Evolutionary conservation across 345 rosid species (phyloP), one percentile per base, ranked within the genome.

Genomic region (Dipteronia dyeriana): DNA sequence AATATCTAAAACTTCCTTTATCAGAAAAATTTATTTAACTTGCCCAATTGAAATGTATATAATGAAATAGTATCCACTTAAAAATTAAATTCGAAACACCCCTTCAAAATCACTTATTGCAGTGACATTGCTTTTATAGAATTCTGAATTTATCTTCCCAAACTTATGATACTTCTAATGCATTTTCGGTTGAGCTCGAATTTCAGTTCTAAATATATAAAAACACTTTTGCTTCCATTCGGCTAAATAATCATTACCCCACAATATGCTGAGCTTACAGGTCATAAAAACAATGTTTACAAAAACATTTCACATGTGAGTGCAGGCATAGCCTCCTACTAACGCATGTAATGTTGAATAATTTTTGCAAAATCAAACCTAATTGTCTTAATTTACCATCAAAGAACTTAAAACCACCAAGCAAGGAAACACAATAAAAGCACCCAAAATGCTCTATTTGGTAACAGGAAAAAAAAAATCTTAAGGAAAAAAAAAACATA

Each of bases 81-180:
- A 66, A 71, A 71, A 5, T 31, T 71, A 34, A n/a, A 71, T 19
- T 56, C 47, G 22, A 56, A 17, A 29, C 60, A 68, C 31, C 56
- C 17, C 7, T 43, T 68, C 20, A 20, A 68, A 43, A 20, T 34
- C 60, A 56, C 26, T 26, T 54, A 31, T 71, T 16, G 14, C 20
- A 29, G 9, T 7, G 29, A 23, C 59, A 71, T 54, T 71, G 17
- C 2, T 31, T 31, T 51, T 34, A 17, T 16, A 54, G 38, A 34
- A 34, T 34, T 34, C 9, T 31, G 17, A 20, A 17, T 26, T 25
- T 14, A 25, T 2, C 2, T 38, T 14, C 26, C 43, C 14, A 53
- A 23, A 61, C 20, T 54, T 7, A 51, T 17, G 31, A 68, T 43
- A 20, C n/a, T 23, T 68, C 4, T 45, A 41, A 41, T 9, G 56